phyloP scores from a whole-genome alignment of 1,284 basidiomycete species.

The Ustilago trichophora region DNA sequence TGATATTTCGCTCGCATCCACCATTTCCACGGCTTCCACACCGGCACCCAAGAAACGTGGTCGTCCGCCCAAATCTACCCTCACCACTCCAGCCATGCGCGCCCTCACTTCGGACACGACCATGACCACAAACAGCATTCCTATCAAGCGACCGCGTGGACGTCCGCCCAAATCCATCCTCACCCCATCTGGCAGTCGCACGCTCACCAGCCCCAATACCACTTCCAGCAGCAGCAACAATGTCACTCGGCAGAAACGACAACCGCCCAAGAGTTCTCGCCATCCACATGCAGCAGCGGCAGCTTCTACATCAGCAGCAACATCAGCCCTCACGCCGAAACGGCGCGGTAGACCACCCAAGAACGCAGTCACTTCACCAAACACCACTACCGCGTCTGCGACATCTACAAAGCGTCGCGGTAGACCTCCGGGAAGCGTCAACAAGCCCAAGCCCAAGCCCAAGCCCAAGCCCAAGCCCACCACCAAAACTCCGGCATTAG shows the following conservation, averaged over 20 bases:
- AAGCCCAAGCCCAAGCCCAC: background rate
- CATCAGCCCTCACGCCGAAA: constrained; percentile 8
- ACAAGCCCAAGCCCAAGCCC: constrained; percentile 6
- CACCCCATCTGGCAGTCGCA: constrained; percentile 6
- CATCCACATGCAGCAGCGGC: too few species aligned
- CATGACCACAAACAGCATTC: constrained; percentile 11
- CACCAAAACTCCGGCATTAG: background rate
- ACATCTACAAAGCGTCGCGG: constrained; percentile 15
- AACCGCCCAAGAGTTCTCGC: too few species aligned
- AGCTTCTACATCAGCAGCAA: too few species aligned
- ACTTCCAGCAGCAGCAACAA: too few species aligned
- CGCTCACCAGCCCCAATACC: constrained; percentile 1
- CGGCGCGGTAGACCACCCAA: constrained; percentile 8
- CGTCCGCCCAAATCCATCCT: constrained; percentile 28
- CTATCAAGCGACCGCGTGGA: constrained; percentile 8
- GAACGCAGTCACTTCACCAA: background rate
- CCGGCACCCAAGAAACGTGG: constrained; percentile 11
- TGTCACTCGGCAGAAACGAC: too few species aligned
- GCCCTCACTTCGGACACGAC: constrained; percentile 16
- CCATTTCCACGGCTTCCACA: constrained; percentile 3
- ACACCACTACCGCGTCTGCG: background rate
- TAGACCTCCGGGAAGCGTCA: constrained; percentile 11
- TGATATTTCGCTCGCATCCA: constrained; percentile 32
- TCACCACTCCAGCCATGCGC: constrained; percentile 15
- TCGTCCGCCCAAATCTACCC: constrained; percentile 10